These are phyloP conservation scores for Rhodotorula sp. DNA, from an alignment of 1,284 basidiomycete species.

Conservation along the genomic window DNA sequence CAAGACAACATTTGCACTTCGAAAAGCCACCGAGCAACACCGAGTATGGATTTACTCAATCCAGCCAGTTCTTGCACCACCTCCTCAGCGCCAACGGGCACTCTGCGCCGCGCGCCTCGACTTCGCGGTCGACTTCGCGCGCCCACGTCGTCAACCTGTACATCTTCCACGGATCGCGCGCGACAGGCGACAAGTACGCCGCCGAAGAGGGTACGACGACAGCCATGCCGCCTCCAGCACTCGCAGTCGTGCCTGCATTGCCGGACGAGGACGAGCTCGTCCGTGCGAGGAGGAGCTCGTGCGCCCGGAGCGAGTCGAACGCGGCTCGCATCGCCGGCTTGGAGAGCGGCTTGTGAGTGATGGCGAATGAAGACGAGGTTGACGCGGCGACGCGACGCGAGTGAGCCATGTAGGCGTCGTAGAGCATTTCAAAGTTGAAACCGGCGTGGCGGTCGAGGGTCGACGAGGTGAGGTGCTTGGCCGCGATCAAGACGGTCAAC, in stretches of 20 bases:
- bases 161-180: constrained; percentile 38
- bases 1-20: neutral
- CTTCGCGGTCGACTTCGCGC: constrained; percentile 38
- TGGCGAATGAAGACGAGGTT: constrained; percentile 24
- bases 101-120: constrained; percentile 34
- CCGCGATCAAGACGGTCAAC: constrained; percentile 38
- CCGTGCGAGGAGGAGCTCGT: constrained; percentile 37
- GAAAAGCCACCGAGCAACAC: neutral
- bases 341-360: constrained; percentile 9
- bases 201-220: constrained; percentile 6
- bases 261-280: constrained; percentile 19
- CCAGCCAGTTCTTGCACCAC: constrained; percentile 42
- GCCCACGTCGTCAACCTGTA: constrained; percentile 40
- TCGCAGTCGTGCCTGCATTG: neutral
- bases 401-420: constrained; percentile 32
- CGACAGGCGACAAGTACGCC: constrained; percentile 11
- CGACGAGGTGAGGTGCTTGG: constrained; percentile 39
- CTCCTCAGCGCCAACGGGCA: constrained; percentile 33
- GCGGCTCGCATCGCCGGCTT: constrained; percentile 18
- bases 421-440: constrained; percentile 44
- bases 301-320: constrained; percentile 39
- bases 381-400: constrained; percentile 20
- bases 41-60: neutral
- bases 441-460: constrained; percentile 36
- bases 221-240: constrained; percentile 11